These are phyloP conservation scores for Tubosaeta sp. DNA, from an alignment of 768 basidiomycete genomes.

Conservation along the genomic window DNA sequence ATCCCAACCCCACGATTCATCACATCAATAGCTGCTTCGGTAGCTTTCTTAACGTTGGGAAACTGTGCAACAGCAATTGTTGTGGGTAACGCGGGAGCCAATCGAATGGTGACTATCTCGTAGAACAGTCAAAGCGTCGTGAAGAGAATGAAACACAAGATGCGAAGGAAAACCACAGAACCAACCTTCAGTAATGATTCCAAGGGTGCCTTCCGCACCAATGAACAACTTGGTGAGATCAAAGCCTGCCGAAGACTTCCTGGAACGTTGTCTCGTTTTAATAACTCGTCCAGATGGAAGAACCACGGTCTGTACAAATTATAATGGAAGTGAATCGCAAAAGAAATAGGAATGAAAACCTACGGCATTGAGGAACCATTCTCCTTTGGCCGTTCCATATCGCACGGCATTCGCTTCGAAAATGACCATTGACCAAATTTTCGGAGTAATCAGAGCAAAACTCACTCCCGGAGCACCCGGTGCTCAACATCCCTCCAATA, in stretches of 20 bases:
- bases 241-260: slow-evolving; percentile 87
- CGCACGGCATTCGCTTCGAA: slow-evolving; percentile 68
- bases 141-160: neutral
- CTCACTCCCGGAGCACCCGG: slow-evolving; percentile 81
- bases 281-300: slow-evolving; percentile 87
- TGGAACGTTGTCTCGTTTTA: slow-evolving; percentile 72
- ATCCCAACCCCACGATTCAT: slow-evolving; percentile 70
- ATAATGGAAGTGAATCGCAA: neutral
- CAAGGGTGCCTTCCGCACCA: slow-evolving; percentile 78
- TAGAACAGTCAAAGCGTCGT: neutral
- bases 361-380: slow-evolving; percentile 88
- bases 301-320: slow-evolving; percentile 65
- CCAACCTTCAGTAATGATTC: slow-evolving; percentile 82
- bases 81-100: slow-evolving; percentile 79
- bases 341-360: slow-evolving; percentile 15
- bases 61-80: slow-evolving; percentile 82
- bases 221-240: slow-evolving; percentile 85
- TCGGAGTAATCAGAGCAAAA: slow-evolving; percentile 3
- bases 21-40: slow-evolving; percentile 69
- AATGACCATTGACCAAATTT: slow-evolving; percentile 13
- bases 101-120: slow-evolving; percentile 63
- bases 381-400: slow-evolving; percentile 85
- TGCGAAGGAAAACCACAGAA: neutral
- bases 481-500: slow-evolving; percentile 83
- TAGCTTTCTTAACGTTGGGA: slow-evolving; percentile 68